Evolutionary conservation across 2,329 filamentous ascomycete species (phyloP).

Genomic region (Ophiostoma novo-ulmi): DNA sequence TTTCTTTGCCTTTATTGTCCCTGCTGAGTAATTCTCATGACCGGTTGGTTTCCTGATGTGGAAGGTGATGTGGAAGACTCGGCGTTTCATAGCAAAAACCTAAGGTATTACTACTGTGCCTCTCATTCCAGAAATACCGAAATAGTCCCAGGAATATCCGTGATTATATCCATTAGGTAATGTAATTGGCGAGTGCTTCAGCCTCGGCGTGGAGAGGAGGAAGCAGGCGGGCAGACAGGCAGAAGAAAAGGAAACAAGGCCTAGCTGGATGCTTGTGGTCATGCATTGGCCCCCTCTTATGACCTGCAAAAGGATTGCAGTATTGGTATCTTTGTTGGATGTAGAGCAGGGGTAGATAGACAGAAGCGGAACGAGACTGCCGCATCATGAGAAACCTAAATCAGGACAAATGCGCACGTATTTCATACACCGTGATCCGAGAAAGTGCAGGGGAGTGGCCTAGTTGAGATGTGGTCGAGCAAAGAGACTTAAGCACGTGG

Average conservation of each 20-base stretch:
- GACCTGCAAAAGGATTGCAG: not conserved
- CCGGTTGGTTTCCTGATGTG: conserved; percentile 2
- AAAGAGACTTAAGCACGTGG: not conserved
- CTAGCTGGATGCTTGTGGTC: not conserved
- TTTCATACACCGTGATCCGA: not conserved
- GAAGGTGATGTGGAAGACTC: not conserved
- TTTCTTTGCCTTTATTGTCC: not conserved
- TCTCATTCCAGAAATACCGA: not conserved
- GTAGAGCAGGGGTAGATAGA: not conserved
- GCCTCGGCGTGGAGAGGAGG: not conserved
- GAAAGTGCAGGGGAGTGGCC: not conserved
- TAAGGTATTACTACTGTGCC: not conserved
- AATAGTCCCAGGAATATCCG: not conserved
- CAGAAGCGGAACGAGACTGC: not conserved
- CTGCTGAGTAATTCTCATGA: not conserved
- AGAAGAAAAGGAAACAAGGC: not conserved
- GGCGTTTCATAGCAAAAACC: not conserved
- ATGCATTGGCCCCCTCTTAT: not conserved
- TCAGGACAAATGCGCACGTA: not conserved
- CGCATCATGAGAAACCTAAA: not conserved
- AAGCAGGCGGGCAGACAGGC: not conserved
- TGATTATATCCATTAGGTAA: not conserved
- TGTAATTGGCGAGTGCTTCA: not conserved
- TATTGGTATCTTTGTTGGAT: not conserved
- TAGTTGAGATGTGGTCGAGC: not conserved